These are phyloP conservation scores for Diaporthe eres DNA, from an alignment of 2,329 filamentous ascomycete genomes.

Conservation along the genomic window DNA sequence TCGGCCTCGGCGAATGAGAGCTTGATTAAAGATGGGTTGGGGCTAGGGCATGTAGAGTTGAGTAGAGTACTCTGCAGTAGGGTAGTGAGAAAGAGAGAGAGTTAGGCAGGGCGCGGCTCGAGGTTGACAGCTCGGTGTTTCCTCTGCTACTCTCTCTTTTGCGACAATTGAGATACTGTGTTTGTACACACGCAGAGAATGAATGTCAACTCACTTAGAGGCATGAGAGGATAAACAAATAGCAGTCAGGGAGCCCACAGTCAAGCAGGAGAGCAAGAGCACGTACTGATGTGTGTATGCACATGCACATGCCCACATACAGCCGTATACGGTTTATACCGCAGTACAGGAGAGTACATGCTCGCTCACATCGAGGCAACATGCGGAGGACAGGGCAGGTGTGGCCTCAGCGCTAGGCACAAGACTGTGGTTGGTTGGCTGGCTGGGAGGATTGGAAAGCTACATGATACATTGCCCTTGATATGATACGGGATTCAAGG, in stretches of 20 bases:
- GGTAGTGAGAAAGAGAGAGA: background rate
- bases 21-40: constrained; percentile 19
- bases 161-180: background rate
- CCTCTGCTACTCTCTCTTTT: background rate
- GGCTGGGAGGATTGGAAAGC: constrained; percentile 4
- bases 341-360: background rate
- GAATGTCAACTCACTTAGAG: background rate
- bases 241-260: background rate
- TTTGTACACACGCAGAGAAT: background rate
- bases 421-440: constrained; percentile 19
- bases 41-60: background rate
- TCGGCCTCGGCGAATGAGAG: constrained; percentile 16
- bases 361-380: constrained; percentile 2
- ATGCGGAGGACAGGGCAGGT: constrained; percentile 20
- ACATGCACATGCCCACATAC: background rate
- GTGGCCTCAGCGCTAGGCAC: constrained; percentile 34
- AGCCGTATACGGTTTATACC: background rate
- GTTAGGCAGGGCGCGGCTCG: background rate
- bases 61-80: background rate
- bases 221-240: background rate
- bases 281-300: background rate
- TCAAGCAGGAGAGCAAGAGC: background rate
- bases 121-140: background rate
- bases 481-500: constrained; percentile 18
- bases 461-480: background rate